These are phyloP conservation scores for Cicer bijugum DNA, from an alignment of 306 rosid genomes.

Conservation along the genomic window DNA sequence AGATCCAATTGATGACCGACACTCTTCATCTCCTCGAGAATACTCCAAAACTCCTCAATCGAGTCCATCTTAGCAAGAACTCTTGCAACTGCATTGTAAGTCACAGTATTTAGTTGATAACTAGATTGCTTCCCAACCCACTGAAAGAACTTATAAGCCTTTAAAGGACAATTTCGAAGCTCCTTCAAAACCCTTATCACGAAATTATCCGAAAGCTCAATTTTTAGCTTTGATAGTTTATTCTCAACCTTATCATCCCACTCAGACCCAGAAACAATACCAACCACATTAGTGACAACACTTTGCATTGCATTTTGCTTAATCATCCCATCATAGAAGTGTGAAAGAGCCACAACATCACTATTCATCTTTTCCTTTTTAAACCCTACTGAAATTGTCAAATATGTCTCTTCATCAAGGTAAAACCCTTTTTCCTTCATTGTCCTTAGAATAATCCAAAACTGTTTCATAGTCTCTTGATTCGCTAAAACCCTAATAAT, in stretches of 20 bases:
- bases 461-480: slow-evolving; percentile 61
- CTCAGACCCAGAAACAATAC: slow-evolving; percentile 55
- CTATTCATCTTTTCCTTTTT: slow-evolving; percentile 56
- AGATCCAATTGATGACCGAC: slow-evolving; percentile 66
- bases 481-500: slow-evolving; percentile 61
- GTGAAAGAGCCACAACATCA: slow-evolving; percentile 56
- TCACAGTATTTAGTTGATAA: slow-evolving; percentile 58
- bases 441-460: slow-evolving; percentile 62
- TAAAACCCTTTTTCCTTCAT: slow-evolving; percentile 76
- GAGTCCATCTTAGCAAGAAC: slow-evolving; percentile 64
- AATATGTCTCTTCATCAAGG: slow-evolving; percentile 64
- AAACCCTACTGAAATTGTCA: slow-evolving; percentile 48
- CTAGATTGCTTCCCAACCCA: slow-evolving; percentile 60
- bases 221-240: slow-evolving; percentile 49
- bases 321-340: slow-evolving; percentile 65
- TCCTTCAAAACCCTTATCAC: slow-evolving; percentile 68
- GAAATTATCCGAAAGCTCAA: slow-evolving; percentile 59
- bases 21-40: slow-evolving; percentile 69
- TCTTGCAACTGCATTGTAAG: slow-evolving; percentile 68
- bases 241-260: slow-evolving; percentile 58
- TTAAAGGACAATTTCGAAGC: slow-evolving; percentile 53
- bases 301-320: slow-evolving; percentile 58
- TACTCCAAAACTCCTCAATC: slow-evolving; percentile 67
- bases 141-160: slow-evolving; percentile 62
- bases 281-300: slow-evolving; percentile 57